Conservation (phyloP, 176 grass and related monocot species). For the Microstegium vimineum region DNA sequence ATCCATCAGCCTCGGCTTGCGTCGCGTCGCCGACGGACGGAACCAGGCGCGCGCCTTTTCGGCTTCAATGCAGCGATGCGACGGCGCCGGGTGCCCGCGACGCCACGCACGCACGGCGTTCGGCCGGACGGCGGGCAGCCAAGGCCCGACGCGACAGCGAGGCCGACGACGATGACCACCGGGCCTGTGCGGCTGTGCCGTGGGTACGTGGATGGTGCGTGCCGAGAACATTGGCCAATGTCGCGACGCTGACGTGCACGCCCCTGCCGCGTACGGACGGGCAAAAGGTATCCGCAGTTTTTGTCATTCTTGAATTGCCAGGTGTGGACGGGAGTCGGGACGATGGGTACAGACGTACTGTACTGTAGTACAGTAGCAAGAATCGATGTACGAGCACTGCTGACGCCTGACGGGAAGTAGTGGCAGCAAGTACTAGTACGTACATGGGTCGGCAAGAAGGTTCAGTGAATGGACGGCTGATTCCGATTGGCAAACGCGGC, state of each 20-base stretch:
- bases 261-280: neutral
- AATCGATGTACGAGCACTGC: neutral
- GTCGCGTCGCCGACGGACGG: neutral
- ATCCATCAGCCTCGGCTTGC: neutral
- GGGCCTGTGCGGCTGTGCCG: too few species aligned
- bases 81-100: conserved; percentile 16
- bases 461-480: neutral
- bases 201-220: neutral
- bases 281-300: neutral
- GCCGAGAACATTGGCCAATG: neutral
- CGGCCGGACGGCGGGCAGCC: neutral
- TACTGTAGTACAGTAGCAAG: neutral
- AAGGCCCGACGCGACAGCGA: neutral
- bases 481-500: neutral
- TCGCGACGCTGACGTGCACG: neutral
- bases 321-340: neutral
- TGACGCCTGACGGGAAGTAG: too few species aligned
- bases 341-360: neutral
- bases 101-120: conserved; percentile 11
- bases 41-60: neutral
- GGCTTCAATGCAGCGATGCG: neutral
- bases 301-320: neutral
- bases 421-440: too few species aligned
- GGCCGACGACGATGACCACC: neutral
- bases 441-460: neutral